These are phyloP conservation scores for Leucocoprinus birnbaumii DNA, from an alignment of 768 basidiomycete species.

Conservation along the genomic window DNA sequence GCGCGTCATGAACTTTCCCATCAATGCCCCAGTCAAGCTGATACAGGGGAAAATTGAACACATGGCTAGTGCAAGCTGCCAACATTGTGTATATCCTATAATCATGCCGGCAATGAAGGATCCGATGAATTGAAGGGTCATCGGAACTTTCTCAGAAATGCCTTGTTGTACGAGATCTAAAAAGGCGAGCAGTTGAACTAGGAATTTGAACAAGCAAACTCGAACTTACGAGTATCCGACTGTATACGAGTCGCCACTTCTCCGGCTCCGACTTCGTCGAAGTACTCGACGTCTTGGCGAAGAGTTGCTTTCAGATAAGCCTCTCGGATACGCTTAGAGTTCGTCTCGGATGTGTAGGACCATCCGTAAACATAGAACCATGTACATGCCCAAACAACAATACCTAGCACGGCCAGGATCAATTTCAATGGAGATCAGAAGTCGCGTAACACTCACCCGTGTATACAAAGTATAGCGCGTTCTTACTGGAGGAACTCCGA, in stretches of 20 bases:
- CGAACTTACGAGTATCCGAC: slow-evolving; percentile 61
- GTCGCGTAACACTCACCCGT: too few species aligned
- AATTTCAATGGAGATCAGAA: too few species aligned
- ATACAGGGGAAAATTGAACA: slow-evolving; percentile 76
- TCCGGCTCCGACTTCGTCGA: slow-evolving; percentile 81
- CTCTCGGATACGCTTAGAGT: slow-evolving; percentile 75
- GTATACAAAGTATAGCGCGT: slow-evolving; percentile 55
- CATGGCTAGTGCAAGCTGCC: slow-evolving; percentile 76
- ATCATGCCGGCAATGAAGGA: slow-evolving; percentile 77
- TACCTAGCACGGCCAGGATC: too few species aligned
- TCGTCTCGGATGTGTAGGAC: slow-evolving; percentile 59
- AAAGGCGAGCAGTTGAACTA: neutral
- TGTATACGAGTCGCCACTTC: slow-evolving; percentile 85
- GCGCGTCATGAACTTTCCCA: slow-evolving; percentile 53
- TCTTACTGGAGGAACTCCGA: slow-evolving; percentile 47
- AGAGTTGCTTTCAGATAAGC: slow-evolving; percentile 71
- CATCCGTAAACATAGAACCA: slow-evolving; percentile 59
- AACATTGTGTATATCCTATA: slow-evolving; percentile 53
- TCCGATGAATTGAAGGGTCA: slow-evolving; percentile 47
- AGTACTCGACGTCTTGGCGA: slow-evolving; percentile 78
- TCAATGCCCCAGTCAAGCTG: slow-evolving; percentile 55
- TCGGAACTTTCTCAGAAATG: slow-evolving; percentile 75
- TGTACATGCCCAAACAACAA: slow-evolving; percentile 64
- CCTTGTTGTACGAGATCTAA: slow-evolving; percentile 79
- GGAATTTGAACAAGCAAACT: neutral